A percentile compares a stretch with the other conserved stretches of the same genome.
Conservation (phyloP, 805 yeast species). For the Yarrowia keelungensis region DNA sequence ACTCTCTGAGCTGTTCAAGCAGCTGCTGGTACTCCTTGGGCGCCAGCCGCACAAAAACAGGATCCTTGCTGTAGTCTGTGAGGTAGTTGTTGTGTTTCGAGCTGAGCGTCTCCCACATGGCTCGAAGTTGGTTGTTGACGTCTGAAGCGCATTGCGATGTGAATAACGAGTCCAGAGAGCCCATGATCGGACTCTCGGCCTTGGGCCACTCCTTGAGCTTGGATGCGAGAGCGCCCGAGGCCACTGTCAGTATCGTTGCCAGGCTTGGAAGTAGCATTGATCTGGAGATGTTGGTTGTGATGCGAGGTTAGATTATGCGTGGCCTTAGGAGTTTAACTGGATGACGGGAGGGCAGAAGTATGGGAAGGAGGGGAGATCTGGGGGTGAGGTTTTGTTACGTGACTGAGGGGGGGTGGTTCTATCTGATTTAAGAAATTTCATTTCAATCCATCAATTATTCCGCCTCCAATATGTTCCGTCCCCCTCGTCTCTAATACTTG, state of each 20-base stretch:
- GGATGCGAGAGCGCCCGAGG: slow-evolving; percentile 17
- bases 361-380: too few relatives aligned
- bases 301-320: slow-evolving; percentile 35
- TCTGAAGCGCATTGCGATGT: slow-evolving; percentile 30
- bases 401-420: too few relatives aligned
- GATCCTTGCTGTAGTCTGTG: slow-evolving; percentile 16
- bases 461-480: too few relatives aligned
- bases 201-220: slow-evolving; percentile 35
- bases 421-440: too few relatives aligned
- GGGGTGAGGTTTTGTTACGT: too few relatives aligned
- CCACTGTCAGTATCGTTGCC: slow-evolving; percentile 22
- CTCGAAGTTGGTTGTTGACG: slow-evolving; percentile 22
- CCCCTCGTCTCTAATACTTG: too few relatives aligned
- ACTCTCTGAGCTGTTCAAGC: slow-evolving; percentile 19
- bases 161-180: slow-evolving; percentile 18
- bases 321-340: slow-evolving; percentile 18
- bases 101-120: slow-evolving; percentile 28
- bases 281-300: neutral
- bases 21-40: slow-evolving; percentile 15
- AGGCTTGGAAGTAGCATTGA: slow-evolving; percentile 27
- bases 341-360: too few relatives aligned
- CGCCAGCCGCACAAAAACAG: slow-evolving; percentile 1
- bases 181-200: slow-evolving; percentile 24
- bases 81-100: slow-evolving; percentile 10
- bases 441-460: too few relatives aligned